A percentile compares a stretch with the other conserved stretches of the same genome.
Conservation (phyloP, 2,329 filamentous ascomycete genomes). For the Stromatinia cepivora region DNA sequence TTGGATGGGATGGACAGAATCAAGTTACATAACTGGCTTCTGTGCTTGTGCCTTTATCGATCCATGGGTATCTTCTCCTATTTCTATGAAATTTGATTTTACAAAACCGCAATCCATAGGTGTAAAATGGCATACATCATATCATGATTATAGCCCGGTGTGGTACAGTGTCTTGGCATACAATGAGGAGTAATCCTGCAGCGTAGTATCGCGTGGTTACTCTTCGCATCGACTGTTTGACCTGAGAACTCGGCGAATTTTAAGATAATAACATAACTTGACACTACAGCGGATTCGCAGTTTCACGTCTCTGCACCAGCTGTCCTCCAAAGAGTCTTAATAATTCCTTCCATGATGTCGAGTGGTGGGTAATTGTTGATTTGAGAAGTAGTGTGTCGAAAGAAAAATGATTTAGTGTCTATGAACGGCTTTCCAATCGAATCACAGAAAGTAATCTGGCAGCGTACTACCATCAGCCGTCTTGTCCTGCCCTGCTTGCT, state of each 20-base stretch:
- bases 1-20: constrained; percentile 5
- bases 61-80: constrained; percentile 14
- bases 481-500: constrained; percentile 75
- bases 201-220: background rate
- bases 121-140: constrained; percentile 13
- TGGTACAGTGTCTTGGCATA: background rate
- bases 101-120: constrained; percentile 1
- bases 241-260: background rate
- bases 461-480: constrained; percentile 61
- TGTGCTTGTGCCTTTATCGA: background rate
- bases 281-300: background rate
- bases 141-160: background rate
- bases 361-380: background rate
- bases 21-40: constrained; percentile 9
- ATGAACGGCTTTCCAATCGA: background rate
- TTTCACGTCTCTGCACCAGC: background rate
- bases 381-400: background rate
- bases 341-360: background rate
- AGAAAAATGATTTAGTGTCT: constrained; percentile 4
- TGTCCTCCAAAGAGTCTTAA: background rate
- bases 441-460: constrained; percentile 69
- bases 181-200: background rate
- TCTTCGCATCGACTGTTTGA: background rate
- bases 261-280: background rate
- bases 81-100: constrained; percentile 18